Evolutionary conservation across 192 early-diverging fungal species (phyloP).

Genomic region (Coemansia sp.): DNA sequence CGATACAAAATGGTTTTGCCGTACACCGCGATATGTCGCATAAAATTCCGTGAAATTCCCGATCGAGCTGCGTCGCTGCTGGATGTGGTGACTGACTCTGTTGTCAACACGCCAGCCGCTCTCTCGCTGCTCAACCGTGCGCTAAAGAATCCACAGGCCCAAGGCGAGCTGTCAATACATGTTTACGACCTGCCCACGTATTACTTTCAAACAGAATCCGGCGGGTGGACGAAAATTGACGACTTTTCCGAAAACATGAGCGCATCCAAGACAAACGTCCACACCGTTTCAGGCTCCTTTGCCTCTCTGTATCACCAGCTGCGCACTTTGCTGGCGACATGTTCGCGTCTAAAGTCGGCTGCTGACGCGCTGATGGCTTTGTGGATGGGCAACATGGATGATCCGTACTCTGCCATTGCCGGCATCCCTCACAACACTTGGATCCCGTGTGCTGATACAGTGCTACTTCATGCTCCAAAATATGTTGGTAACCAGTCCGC

Average conservation of each 20-base stretch:
- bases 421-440: slow-evolving; percentile 36
- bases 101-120: slow-evolving; percentile 42
- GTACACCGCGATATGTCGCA: slow-evolving; percentile 45
- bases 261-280: slow-evolving; percentile 33
- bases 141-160: slow-evolving; percentile 41
- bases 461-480: slow-evolving; percentile 30
- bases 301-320: slow-evolving; percentile 42
- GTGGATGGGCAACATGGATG: slow-evolving; percentile 53
- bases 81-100: slow-evolving; percentile 29
- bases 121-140: slow-evolving; percentile 33
- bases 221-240: slow-evolving; percentile 39
- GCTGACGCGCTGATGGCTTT: slow-evolving; percentile 45
- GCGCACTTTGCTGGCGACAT: slow-evolving; percentile 45
- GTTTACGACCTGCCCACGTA: slow-evolving; percentile 43
- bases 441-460: slow-evolving; percentile 34
- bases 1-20: slow-evolving; percentile 55
- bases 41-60: slow-evolving; percentile 46
- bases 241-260: slow-evolving; percentile 49
- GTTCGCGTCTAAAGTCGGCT: slow-evolving; percentile 46
- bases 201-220: slow-evolving; percentile 36
- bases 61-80: slow-evolving; percentile 33
- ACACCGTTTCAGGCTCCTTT: slow-evolving; percentile 43
- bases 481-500: neutral
- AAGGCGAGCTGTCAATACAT: slow-evolving; percentile 48
- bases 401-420: slow-evolving; percentile 43